phyloP scores from a whole-genome alignment of 768 basidiomycete genomes.

The Amanita muscaria region DNA sequence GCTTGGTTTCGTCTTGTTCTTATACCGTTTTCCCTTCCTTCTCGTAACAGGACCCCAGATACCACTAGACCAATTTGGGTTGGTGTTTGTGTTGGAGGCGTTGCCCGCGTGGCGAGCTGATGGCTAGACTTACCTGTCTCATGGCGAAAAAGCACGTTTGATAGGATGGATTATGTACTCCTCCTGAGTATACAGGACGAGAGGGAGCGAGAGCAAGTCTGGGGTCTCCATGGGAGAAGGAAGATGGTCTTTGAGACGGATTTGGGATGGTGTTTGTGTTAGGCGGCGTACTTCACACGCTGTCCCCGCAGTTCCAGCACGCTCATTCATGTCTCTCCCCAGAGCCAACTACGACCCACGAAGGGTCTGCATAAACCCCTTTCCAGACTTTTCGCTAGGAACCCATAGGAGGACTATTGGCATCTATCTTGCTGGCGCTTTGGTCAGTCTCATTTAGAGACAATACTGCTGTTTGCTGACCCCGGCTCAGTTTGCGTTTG shows the following conservation, averaged over 20 bases:
- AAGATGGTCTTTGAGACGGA: neutral
- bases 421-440: constrained; percentile 84
- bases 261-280: constrained; percentile 7
- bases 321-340: constrained; percentile 46
- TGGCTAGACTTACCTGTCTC: no score
- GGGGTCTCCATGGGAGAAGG: neutral
- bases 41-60: constrained; percentile 4
- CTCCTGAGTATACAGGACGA: no score
- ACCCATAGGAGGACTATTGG: constrained; percentile 77
- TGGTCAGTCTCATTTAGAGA: constrained; percentile 61
- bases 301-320: constrained; percentile 21
- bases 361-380: constrained; percentile 79
- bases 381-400: constrained; percentile 67
- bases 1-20: no score
- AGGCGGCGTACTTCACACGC: neutral
- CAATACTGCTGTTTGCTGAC: constrained; percentile 4
- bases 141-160: no score
- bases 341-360: constrained; percentile 78
- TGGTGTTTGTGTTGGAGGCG: no score
- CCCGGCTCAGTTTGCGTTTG: constrained; percentile 64
- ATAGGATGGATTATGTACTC: no score
- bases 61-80: neutral
- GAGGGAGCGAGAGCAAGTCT: neutral
- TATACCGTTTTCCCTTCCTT: no score
- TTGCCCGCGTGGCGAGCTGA: no score